Conservation (phyloP, 768 basidiomycete genomes). For the Trametes punicea region DNA sequence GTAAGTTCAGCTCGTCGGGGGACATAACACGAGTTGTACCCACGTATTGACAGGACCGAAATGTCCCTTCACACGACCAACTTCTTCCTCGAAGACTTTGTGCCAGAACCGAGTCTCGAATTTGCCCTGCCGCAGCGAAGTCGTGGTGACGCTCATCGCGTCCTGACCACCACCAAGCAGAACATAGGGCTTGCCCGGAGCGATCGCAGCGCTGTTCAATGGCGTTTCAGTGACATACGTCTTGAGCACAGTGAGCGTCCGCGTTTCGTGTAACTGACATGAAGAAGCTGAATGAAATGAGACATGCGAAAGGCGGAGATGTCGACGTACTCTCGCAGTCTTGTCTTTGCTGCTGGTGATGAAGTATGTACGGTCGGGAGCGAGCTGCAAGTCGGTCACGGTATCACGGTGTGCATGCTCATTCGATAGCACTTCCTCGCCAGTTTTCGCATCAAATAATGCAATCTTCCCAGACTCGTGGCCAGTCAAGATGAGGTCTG, state of each 20-base stretch:
- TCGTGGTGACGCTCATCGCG: slow-evolving; percentile 96
- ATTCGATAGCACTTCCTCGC: slow-evolving; percentile 79
- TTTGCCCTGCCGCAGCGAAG: slow-evolving; percentile 89
- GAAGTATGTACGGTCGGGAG: slow-evolving; percentile 89
- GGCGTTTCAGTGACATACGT: slow-evolving; percentile 93
- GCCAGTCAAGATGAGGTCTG: slow-evolving; percentile 82
- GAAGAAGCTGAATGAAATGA: neutral
- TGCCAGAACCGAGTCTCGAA: slow-evolving; percentile 99
- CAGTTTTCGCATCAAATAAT: slow-evolving; percentile 83
- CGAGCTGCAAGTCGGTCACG: slow-evolving; percentile 91
- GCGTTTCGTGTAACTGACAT: slow-evolving; percentile 81
- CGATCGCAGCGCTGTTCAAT: slow-evolving; percentile 87
- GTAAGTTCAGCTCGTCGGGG: slow-evolving; percentile 7
- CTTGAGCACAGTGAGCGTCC: slow-evolving; percentile 87
- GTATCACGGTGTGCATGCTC: slow-evolving; percentile 84
- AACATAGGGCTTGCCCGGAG: slow-evolving; percentile 84
- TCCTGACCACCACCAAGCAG: slow-evolving; percentile 97
- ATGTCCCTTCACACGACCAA: slow-evolving; percentile 95
- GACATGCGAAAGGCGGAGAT: neutral
- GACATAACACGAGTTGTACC: slow-evolving; percentile 33
- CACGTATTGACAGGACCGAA: slow-evolving; percentile 97
- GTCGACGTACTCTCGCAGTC: slow-evolving; percentile 72
- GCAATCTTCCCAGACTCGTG: slow-evolving; percentile 97
- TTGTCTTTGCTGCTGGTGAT: slow-evolving; percentile 97
- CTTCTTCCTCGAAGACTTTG: slow-evolving; percentile 93